A percentile compares a stretch with the other conserved stretches of the same genome.
Evolutionary conservation across 2,329 filamentous ascomycete genomes (phyloP).

Genomic region (Bimuria novae-zelandiae): DNA sequence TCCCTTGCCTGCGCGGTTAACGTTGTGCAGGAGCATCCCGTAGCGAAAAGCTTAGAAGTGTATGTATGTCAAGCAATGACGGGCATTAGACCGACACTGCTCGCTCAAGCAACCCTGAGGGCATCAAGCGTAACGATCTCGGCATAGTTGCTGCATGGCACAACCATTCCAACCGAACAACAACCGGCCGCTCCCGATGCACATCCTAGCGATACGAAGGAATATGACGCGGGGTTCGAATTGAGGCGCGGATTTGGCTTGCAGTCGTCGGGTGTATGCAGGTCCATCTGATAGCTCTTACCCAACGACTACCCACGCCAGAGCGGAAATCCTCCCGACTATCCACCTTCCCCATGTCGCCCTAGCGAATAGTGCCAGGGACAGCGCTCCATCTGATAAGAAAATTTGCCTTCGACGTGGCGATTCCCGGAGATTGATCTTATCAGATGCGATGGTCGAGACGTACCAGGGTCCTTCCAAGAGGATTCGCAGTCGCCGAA

Average conservation of each 20-base stretch:
- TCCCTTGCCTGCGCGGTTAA: not conserved
- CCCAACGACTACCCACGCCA: conserved; percentile 5
- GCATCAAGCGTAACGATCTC: too few relatives aligned
- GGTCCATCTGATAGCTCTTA: conserved; percentile 6
- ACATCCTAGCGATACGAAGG: not conserved
- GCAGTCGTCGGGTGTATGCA: not conserved
- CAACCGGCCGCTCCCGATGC: not conserved
- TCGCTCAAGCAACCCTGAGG: too few relatives aligned
- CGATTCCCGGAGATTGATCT: conserved; percentile 4
- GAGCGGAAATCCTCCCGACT: not conserved
- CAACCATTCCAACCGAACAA: not conserved
- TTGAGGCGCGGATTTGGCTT: not conserved
- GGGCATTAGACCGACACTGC: too few relatives aligned
- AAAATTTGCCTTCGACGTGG: conserved; percentile 5
- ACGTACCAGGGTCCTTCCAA: too few relatives aligned
- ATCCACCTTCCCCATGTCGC: not conserved
- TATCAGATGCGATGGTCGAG: conserved; percentile 12
- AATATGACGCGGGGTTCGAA: not conserved
- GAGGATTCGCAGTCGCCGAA: not conserved
- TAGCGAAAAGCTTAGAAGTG: too few relatives aligned
- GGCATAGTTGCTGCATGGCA: not conserved
- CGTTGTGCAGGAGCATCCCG: too few relatives aligned
- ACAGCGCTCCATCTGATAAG: conserved; percentile 16
- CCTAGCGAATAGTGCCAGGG: not conserved
- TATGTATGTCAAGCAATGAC: too few relatives aligned